Evolutionary conservation across 129 eudicot genomes (phyloP), one percentile per base, ranked within the genome.

Genomic region (Artemisia argyi): DNA sequence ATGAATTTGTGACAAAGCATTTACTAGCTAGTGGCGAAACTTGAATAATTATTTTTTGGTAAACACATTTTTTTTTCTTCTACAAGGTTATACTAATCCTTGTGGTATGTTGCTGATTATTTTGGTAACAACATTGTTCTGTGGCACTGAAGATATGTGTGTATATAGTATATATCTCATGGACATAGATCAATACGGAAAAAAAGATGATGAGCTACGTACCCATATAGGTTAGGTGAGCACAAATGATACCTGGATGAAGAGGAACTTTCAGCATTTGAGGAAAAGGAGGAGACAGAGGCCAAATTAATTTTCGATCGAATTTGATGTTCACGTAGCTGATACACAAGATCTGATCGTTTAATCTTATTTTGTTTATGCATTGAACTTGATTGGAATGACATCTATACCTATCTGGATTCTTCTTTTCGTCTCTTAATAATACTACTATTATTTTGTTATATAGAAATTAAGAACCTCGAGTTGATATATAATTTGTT

Each of bases 281-380:
- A 83, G 61, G 96, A 86, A 80, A 91, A 88, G 79, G 84, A 86
- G 11, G 97, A 86, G 44, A 89, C 78, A 64, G 97, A 84, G 12
- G 96, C 91, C 93, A 90, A 91, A 75, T 86, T 86, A 66, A 82
- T 81, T 50, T 91, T 91, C 22, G 97, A 91, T 72, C 89, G 88
- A 79, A 86, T 80, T 86, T 91, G 97, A 61, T 88, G 83, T 62
- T 91, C 89, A 20, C 94, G 83, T 16, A 91, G 86, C 85, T 91
- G 96, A 51, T 88, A 93, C 66, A 87, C 97, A 51, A 91, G 81
- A 80, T 91, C 90, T 14, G 92, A 89, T 53, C 97, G 79, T 68
- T 91, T 91, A 48, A 91, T 91, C 82, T 88, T 91, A 11, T 50
- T 71, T 11, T 63, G 80, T 58, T 76, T 76, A 68, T 58, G 14